Evolutionary conservation across 2,329 filamentous ascomycete species (phyloP), one percentile per base, ranked within the genome.

Genomic region (Neopestalotiopsis rosae): DNA sequence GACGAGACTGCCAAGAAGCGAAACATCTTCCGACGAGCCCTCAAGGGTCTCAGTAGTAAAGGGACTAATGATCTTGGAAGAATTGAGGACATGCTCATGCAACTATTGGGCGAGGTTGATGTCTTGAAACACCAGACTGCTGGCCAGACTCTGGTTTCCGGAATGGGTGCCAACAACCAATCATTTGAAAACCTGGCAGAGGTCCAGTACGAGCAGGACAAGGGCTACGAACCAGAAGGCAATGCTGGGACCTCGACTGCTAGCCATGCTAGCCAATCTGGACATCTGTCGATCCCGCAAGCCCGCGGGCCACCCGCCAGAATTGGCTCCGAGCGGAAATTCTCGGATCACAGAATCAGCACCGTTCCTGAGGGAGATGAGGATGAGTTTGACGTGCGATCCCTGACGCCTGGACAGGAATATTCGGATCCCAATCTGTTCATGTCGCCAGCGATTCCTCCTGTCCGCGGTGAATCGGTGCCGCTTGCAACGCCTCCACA

Each of bases 11-110:
- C 88, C 59, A 98, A 98, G 88, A 94, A 94, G 78, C 93, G 94
- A 81, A 97, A 94, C 77, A 89, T 99, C n/a, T 96, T 98, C 83
- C 93, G 92, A 75, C 91, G 95, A 71, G 96, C 96, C n/a, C 85
- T 99, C 64, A 95, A 97, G 78, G 95, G 95, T 3, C 85, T 99
- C 64, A 94, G 94, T 74, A 88, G 92, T 77, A 97, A 96, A 83
- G 95, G 94, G 65, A 91, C 92, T 7, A 95, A 92, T 75, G 96
- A 99, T 74, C 88, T 98, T 65, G 89, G 90, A 72, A 92, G 94
- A 74, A 97, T 98, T 71, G 94, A 96, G 79, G 92, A 94, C 70
- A 95, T 96, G 92, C 88, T 99, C 42, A 93, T 96, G 79, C 94
- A 97, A 77, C 88, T 99, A 28, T 89, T 99, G 24, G 92, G 91